A percentile compares a stretch with the other conserved stretches of the same genome.
Evolutionary conservation across 2,329 filamentous ascomycete species (phyloP).

Genomic region (Talaromyces sp.): DNA sequence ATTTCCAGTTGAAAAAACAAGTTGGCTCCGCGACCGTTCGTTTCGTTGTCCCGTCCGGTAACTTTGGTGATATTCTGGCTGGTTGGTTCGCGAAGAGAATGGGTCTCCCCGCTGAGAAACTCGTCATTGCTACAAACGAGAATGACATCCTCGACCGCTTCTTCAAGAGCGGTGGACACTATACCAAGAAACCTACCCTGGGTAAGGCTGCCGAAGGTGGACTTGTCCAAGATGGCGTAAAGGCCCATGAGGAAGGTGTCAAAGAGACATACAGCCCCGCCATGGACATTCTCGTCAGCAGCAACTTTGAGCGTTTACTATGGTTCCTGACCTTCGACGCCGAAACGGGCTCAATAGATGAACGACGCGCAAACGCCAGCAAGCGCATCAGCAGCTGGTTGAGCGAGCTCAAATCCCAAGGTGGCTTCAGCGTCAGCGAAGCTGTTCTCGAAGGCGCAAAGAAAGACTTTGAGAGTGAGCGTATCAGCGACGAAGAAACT

Average conservation of each 20-base stretch:
- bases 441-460: slow-evolving; percentile 69
- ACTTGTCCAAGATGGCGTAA: slow-evolving; percentile 1
- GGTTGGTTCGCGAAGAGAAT: slow-evolving; percentile 90
- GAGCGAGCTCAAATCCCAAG: slow-evolving; percentile 71
- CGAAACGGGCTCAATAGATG: slow-evolving; percentile 44
- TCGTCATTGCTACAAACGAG: slow-evolving; percentile 37
- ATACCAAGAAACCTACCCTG: slow-evolving; percentile 73
- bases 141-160: slow-evolving; percentile 97
- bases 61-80: slow-evolving; percentile 87
- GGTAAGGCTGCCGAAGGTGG: slow-evolving; percentile 45
- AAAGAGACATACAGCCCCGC: slow-evolving; percentile 91
- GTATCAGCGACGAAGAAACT: slow-evolving; percentile 62
- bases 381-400: slow-evolving; percentile 57
- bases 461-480: slow-evolving; percentile 75
- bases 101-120: slow-evolving; percentile 82
- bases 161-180: slow-evolving; percentile 83
- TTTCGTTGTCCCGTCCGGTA: slow-evolving; percentile 89
- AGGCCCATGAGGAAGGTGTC: slow-evolving; percentile 47
- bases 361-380: slow-evolving; percentile 42
- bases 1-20: slow-evolving; percentile 68
- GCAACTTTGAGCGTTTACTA: slow-evolving; percentile 92
- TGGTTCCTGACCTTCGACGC: slow-evolving; percentile 69
- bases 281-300: slow-evolving; percentile 96
- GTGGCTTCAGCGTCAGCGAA: slow-evolving; percentile 72
- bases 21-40: slow-evolving; percentile 64